phyloP scores from a whole-genome alignment of 2,329 filamentous ascomycete genomes.

The Thielaviopsis populi region DNA sequence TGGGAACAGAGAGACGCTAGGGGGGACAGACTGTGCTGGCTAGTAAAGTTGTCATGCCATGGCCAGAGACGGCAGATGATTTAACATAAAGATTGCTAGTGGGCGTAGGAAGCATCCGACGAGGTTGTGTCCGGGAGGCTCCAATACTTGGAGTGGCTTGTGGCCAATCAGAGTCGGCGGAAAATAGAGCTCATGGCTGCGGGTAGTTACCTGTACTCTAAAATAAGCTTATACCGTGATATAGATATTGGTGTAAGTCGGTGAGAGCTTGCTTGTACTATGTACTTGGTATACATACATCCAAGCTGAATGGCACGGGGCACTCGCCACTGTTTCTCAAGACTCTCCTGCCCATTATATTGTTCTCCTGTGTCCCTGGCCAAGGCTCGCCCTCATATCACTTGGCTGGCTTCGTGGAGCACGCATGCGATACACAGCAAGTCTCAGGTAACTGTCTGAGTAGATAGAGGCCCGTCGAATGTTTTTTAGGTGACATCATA shows the following conservation, averaged over 20 bases:
- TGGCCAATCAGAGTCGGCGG: too few species aligned
- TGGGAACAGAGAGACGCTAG: background rate
- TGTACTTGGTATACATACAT: too few species aligned
- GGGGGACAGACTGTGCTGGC: background rate
- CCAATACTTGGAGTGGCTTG: background rate
- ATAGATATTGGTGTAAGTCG: too few species aligned
- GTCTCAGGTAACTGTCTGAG: background rate
- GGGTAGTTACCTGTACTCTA: too few species aligned
- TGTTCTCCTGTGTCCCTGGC: background rate
- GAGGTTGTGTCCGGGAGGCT: background rate
- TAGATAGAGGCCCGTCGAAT: background rate
- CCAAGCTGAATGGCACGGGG: too few species aligned
- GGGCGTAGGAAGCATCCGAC: background rate
- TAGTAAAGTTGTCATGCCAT: too few species aligned
- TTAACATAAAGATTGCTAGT: background rate
- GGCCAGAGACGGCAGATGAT: too few species aligned
- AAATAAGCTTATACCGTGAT: too few species aligned
- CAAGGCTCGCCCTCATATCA: background rate
- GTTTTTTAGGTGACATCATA: slow-evolving; percentile 1
- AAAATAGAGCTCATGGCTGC: too few species aligned
- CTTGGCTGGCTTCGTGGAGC: background rate
- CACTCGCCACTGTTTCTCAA: too few species aligned
- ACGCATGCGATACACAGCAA: background rate
- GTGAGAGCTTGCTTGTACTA: too few species aligned
- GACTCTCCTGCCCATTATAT: too few species aligned